Percentiles rank a stretch among this genome's conserved stretches.
phyloP scores from a whole-genome alignment of 2,329 filamentous ascomycete species.

The Raffaelea arxii region DNA sequence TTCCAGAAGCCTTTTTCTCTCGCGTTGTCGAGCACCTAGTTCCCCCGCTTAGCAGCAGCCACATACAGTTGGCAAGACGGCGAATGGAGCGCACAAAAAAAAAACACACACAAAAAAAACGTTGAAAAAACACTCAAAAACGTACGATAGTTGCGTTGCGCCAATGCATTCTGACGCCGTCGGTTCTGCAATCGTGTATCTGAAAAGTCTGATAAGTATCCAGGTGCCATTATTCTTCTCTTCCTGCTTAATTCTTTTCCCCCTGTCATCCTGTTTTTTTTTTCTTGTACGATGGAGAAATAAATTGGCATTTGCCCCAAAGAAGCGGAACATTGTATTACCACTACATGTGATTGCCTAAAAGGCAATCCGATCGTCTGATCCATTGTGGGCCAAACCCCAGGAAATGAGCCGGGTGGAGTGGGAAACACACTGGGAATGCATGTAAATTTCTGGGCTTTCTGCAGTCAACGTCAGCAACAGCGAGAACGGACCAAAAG shows the following conservation, averaged over 20 bases:
- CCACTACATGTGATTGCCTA: not conserved
- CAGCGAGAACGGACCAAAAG: too few species aligned
- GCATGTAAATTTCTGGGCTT: not conserved
- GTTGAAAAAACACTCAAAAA: too few species aligned
- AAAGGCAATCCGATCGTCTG: not conserved
- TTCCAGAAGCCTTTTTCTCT: conserved; percentile 1
- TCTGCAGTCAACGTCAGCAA: not conserved
- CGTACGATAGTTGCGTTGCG: conserved; percentile 8
- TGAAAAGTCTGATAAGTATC: not conserved
- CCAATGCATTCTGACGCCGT: conserved; percentile 5
- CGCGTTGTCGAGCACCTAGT: conserved; percentile 3
- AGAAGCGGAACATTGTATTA: too few species aligned
- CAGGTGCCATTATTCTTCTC: not conserved
- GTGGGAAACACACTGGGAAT: not conserved
- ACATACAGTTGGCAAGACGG: not conserved
- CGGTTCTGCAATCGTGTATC: not conserved
- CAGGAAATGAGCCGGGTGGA: not conserved
- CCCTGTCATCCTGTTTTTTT: not conserved
- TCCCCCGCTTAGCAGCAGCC: too few species aligned
- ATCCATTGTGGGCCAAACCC: not conserved
- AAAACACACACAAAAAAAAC: too few species aligned
- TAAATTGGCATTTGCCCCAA: not conserved
- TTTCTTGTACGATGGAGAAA: not conserved
- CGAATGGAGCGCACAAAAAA: not conserved
- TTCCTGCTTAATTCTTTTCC: too few species aligned